phyloP scores from a whole-genome alignment of 2,329 filamentous ascomycete species.

The Furcasterigmium furcatum region DNA sequence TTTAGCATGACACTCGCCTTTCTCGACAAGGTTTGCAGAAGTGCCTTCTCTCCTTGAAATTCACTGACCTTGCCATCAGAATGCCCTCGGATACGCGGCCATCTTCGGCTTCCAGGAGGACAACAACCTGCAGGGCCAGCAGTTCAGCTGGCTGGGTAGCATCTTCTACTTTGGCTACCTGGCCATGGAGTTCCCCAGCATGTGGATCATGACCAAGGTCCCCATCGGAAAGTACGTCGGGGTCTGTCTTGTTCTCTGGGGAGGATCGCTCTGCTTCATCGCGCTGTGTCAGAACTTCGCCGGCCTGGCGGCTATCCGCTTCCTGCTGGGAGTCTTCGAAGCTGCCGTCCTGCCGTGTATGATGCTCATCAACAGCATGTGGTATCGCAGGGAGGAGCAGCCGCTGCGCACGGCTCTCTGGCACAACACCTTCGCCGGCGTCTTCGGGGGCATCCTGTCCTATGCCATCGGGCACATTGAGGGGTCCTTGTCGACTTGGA shows the following conservation, averaged over 20 bases:
- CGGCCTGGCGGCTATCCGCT: conserved; percentile 24
- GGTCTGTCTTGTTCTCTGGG: conserved; percentile 16
- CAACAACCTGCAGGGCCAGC: conserved; percentile 39
- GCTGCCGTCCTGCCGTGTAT: conserved; percentile 24
- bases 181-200: not conserved
- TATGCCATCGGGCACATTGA: conserved; percentile 24
- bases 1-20: conserved; percentile 15
- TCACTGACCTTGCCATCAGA: no score
- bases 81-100: conserved; percentile 7
- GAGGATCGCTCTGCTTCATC: conserved; percentile 17
- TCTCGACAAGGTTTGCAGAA: conserved; percentile 10
- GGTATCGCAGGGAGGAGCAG: conserved; percentile 28
- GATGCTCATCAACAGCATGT: conserved; percentile 25
- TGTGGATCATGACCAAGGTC: conserved; percentile 14
- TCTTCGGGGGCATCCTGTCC: conserved; percentile 21
- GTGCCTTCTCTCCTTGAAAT: no score
- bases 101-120: conserved; percentile 41
- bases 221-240: conserved; percentile 16
- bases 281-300: conserved; percentile 16
- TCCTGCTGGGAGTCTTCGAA: conserved; percentile 28
- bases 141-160: conserved; percentile 47
- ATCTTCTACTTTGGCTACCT: conserved; percentile 43
- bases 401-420: conserved; percentile 25
- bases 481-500: conserved; percentile 13
- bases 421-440: conserved; percentile 26